Evolutionary conservation across 768 basidiomycete species (phyloP), one percentile per base, ranked within the genome.

Genomic region (Lanmaoa pseudosensibilis): DNA sequence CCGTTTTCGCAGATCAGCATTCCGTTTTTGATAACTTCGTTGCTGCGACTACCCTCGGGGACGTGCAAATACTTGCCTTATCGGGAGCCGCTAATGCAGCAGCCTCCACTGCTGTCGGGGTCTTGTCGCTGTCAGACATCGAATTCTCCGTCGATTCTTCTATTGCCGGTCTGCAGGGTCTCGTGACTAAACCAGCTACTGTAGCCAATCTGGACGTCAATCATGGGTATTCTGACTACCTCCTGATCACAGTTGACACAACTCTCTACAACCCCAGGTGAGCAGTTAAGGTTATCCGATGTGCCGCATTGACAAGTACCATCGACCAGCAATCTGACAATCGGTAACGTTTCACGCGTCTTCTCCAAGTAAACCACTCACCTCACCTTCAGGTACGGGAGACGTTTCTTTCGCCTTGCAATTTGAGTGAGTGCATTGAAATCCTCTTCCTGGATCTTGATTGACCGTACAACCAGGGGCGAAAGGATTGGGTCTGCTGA

Each of bases 221-320:
- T 39, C 86, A 83, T 50, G 88, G 88, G 8, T 89, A 81, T 73
- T 55, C 81, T 0, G 79, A 85, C 63, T 84, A 78, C 66, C 74
- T 90, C n/a, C 75, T 88, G 48, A 88, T 90, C 72, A 87, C 78
- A 62, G 82, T 83, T 13, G 73, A 81, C 41, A 82, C 83, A 19
- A 73, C 76, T 2, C 70, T 89, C 23, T 86, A 81, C 67, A 89
- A 88, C 56, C 87, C 88, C 13, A 87, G 82, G 83, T 83, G 59
- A 58, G 72, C 48, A 25, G 16, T 46, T 7, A 11, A 12, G 1
- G 16, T 32, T 21, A 40, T 39, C 53, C 12, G 9, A 5, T 46
- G 56, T 34, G 21, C 34, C 25, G 9, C 13, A 40, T 46, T 57
- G 40, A 64, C 51, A 32, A 58, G 21, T 25, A 2, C 1, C 16